Evolutionary conservation across 495 filamentous ascomycete genomes (phyloP).

Genomic region (Thermochaetoides thermophila): DNA sequence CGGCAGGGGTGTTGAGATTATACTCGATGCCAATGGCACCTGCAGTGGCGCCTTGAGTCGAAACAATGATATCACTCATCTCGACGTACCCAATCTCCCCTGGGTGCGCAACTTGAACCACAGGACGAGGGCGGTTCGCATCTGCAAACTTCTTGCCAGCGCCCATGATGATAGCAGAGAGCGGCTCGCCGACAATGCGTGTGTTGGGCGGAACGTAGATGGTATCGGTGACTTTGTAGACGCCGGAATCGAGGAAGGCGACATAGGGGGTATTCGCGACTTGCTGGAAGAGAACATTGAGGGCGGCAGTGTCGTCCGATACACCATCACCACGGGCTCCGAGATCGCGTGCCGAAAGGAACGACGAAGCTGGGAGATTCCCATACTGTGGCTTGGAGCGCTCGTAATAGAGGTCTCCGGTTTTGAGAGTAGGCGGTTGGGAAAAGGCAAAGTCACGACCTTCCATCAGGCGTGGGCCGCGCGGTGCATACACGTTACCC

Average conservation of each 20-base stretch:
- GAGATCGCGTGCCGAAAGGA: constrained; percentile 16
- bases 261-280: constrained; percentile 28
- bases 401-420: constrained; percentile 40
- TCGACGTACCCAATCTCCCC: constrained; percentile 41
- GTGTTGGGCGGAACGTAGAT: constrained; percentile 38
- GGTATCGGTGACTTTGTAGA: constrained; percentile 26
- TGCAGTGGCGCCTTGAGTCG: constrained; percentile 24
- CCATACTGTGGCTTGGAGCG: constrained; percentile 56
- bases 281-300: constrained; percentile 11
- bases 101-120: constrained; percentile 36
- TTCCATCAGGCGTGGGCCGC: constrained; percentile 11
- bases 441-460: constrained; percentile 8
- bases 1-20: constrained; percentile 43
- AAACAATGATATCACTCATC: constrained; percentile 38
- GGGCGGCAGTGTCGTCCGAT: constrained; percentile 18
- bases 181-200: constrained; percentile 27
- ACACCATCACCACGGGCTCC: constrained; percentile 17
- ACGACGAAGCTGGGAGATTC: constrained; percentile 23
- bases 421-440: constrained; percentile 16
- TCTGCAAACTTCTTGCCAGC: constrained; percentile 33
- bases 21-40: constrained; percentile 63
- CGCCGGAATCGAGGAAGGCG: constrained; percentile 50
- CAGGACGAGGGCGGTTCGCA: constrained; percentile 28
- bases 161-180: constrained; percentile 32
- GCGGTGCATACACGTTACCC: constrained; percentile 14